Conservation (phyloP, 2,329 filamentous ascomycete genomes). For the Phyllosticta citribraziliensis region DNA sequence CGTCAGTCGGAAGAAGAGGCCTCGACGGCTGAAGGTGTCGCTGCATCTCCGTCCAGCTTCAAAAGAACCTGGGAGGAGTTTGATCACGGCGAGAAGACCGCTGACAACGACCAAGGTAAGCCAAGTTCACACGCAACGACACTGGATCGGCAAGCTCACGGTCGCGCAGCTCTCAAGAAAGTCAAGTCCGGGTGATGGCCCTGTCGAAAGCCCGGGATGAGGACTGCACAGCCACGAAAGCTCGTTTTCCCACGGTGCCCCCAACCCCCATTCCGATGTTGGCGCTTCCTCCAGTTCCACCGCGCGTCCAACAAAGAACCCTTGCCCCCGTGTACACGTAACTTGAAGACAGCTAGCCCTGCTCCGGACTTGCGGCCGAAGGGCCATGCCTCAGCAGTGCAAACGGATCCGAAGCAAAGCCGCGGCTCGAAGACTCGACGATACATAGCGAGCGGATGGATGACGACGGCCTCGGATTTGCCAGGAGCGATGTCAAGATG, state of each 20-base stretch:
- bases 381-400: not conserved
- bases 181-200: conserved; percentile 7
- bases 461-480: not conserved
- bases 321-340: not conserved
- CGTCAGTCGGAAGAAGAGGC: not conserved
- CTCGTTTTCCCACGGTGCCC: not conserved
- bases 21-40: not conserved
- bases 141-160: not conserved
- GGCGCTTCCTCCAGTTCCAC: not conserved
- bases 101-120: conserved; percentile 11
- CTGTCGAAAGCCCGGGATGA: conserved; percentile 5
- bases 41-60: conserved; percentile 7
- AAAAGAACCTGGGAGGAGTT: conserved; percentile 13
- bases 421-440: not conserved
- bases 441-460: not conserved
- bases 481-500: not conserved
- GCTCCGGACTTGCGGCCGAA: not conserved
- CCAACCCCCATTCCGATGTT: not conserved
- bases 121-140: not conserved
- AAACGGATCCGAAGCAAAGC: not conserved
- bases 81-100: conserved; percentile 7
- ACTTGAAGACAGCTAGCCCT: not conserved
- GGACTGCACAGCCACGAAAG: not conserved
- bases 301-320: not conserved
- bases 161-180: conserved; percentile 3